phyloP scores from a whole-genome alignment of 2,329 filamentous ascomycete genomes.

The Ascochyta koolunga region DNA sequence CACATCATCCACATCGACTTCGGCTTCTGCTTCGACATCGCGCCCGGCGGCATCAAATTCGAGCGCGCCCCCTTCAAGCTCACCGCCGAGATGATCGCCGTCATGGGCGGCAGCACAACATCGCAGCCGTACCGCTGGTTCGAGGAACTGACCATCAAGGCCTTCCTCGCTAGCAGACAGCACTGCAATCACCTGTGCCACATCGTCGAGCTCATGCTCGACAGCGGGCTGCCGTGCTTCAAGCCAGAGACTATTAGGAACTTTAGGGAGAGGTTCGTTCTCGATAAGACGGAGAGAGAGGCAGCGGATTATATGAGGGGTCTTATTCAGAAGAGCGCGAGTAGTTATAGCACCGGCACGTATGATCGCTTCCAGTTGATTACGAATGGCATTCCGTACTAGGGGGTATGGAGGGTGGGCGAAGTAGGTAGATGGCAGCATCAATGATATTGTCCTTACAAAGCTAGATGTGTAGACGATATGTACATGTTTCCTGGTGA shows the following conservation, averaged over 20 bases:
- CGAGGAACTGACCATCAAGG: constrained; percentile 93
- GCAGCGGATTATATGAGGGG: constrained; percentile 93
- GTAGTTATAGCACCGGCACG: constrained; percentile 87
- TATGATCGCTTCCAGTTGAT: constrained; percentile 98
- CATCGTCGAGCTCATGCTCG: constrained; percentile 93
- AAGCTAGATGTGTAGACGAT: neutral
- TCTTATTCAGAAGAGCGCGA: constrained; percentile 86
- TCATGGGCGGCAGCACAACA: constrained; percentile 85
- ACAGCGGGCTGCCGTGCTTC: constrained; percentile 95
- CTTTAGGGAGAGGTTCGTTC: constrained; percentile 89
- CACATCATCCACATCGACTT: constrained; percentile 99
- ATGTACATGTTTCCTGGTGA: neutral
- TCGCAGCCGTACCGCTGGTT: constrained; percentile 95
- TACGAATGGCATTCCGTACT: constrained; percentile 97
- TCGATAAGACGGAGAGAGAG: constrained; percentile 89
- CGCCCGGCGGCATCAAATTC: constrained; percentile 94
- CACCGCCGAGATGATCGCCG: constrained; percentile 96
- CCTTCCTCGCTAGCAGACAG: constrained; percentile 85
- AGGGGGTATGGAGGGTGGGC: constrained; percentile 24
- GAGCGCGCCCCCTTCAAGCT: constrained; percentile 98
- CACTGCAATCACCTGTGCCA: constrained; percentile 89
- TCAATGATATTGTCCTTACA: neutral
- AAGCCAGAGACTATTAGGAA: constrained; percentile 93
- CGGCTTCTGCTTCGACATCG: constrained; percentile 99
- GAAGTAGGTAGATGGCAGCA: neutral